Evolutionary conservation across 495 filamentous ascomycete species (phyloP), one percentile per base, ranked within the genome.

Genomic region (Letharia lupina): DNA sequence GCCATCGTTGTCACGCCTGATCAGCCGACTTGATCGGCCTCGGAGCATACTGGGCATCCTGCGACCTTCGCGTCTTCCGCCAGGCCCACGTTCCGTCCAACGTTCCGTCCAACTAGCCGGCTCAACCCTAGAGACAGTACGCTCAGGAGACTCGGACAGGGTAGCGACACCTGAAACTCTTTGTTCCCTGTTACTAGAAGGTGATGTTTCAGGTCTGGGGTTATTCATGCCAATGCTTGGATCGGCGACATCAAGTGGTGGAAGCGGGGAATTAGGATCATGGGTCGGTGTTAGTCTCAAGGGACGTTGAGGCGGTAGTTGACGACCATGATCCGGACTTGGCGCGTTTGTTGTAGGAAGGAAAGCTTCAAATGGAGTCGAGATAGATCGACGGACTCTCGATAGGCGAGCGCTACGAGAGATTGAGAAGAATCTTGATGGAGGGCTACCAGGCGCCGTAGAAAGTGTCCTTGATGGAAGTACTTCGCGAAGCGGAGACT

Each of bases 1-100:
- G 11, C 81, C 82, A 60, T 84, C 83, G 62, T 86, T 83, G 66
- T 84, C 80, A 65, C 80, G 81, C 37, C 81, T 78, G 61, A 82
- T 70, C 16, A 77, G 70, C 60, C 84, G 74, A 33, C 81, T 75
- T 42, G 82, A 80, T 56, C 82, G 76, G 59, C 82, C 74, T 65
- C 82, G 74, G 12, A 83, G 63, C 58, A 81, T 68, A 65, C 72
- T 75, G 9, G 79, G 79, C 33, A 83, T 70, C 35, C 77, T 75
- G 58, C 79, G 76, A 68, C 71, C 59, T 68, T 73, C 69, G 18
- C 69, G 63, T 54, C 66, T 59, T 57, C 39, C 58, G 18, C 68
- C 64, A n/a, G 72, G 67, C 28, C 65, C 61, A 45, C 69, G 63
- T 31, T 70, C 69, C 40, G 69, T 20, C 69, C 68, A 70, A 42